phyloP scores from a whole-genome alignment of 2,329 filamentous ascomycete genomes.

The Coniella vitis region DNA sequence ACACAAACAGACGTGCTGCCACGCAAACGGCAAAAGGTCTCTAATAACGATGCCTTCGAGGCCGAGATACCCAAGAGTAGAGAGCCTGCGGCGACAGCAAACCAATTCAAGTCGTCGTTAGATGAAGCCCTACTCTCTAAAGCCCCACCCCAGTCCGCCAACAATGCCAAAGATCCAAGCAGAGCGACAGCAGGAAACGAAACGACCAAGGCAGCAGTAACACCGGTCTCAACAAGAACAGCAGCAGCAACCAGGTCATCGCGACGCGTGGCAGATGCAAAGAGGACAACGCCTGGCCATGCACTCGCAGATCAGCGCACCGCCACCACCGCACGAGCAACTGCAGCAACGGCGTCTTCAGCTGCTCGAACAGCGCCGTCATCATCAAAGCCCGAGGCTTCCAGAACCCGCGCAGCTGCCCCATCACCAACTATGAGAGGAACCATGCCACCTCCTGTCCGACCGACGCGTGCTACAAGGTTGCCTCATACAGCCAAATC shows the following conservation, averaged over 20 bases:
- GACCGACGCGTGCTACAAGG: constrained; percentile 6
- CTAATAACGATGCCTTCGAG: constrained; percentile 8
- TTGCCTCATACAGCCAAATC: not conserved
- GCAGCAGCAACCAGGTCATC: constrained; percentile 6
- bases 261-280: not conserved
- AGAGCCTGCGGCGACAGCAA: constrained; percentile 14
- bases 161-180: no score
- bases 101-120: constrained; percentile 20
- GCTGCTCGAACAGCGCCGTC: constrained; percentile 2
- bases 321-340: constrained; percentile 5
- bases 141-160: not conserved
- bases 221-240: no score
- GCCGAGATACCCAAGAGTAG: constrained; percentile 15
- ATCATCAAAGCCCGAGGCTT: constrained; percentile 2
- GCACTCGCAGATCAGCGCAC: constrained; percentile 6
- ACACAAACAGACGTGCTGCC: constrained; percentile 26
- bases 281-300: constrained; percentile 4
- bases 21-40: constrained; percentile 23
- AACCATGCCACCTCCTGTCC: constrained; percentile 14
- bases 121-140: constrained; percentile 20
- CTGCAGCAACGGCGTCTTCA: constrained; percentile 4
- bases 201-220: not conserved
- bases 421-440: not conserved
- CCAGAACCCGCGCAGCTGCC: not conserved
- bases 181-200: constrained; percentile 4